Evolutionary conservation across 352 stramenopile genomes (phyloP).

Genomic region (Pythium coloratum): DNA sequence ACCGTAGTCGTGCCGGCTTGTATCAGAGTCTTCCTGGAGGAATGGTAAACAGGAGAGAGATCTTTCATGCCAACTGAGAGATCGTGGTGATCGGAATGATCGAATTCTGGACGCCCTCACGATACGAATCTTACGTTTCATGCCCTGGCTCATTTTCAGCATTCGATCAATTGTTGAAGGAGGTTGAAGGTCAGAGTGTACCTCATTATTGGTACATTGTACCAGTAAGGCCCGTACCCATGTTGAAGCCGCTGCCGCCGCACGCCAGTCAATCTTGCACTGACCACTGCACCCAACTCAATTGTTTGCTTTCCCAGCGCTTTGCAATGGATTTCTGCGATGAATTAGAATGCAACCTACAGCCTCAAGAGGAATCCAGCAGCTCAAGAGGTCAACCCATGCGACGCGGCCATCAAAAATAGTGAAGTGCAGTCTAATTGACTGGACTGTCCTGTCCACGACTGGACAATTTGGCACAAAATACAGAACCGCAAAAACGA

Average conservation of each 20-base stretch:
- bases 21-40: too few species aligned
- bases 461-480: background rate
- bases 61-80: too few species aligned
- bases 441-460: background rate
- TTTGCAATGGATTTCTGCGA: background rate
- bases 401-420: background rate
- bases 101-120: too few species aligned
- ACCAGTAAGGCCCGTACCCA: background rate
- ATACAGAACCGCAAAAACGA: too few species aligned
- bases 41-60: too few species aligned
- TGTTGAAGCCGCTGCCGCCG: background rate
- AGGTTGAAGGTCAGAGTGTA: conserved; percentile 2
- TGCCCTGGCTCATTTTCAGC: background rate
- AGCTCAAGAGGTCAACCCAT: background rate
- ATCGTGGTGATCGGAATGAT: too few species aligned
- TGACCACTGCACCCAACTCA: conserved; percentile 1
- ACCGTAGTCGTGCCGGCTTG: too few species aligned
- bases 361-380: background rate
- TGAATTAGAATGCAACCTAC: background rate
- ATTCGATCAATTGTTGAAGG: background rate
- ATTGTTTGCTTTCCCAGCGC: background rate
- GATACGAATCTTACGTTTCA: background rate
- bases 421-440: background rate
- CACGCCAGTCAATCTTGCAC: background rate
- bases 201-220: background rate